These are phyloP conservation scores for Hymenoscyphus salicellus DNA, from an alignment of 2,329 filamentous ascomycete species.

Conservation along the genomic window DNA sequence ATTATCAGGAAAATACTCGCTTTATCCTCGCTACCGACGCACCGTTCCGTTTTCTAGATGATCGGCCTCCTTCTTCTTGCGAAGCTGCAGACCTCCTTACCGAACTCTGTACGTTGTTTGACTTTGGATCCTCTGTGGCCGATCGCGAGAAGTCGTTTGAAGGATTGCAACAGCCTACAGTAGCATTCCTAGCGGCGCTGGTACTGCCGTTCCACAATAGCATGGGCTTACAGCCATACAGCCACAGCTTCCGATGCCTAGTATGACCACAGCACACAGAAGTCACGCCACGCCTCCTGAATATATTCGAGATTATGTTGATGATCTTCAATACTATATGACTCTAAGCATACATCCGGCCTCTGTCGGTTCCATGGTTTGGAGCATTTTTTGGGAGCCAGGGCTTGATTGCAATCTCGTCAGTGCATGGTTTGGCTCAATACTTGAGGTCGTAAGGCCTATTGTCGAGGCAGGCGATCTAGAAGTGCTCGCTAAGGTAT, in stretches of 20 bases:
- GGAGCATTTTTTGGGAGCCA: constrained; percentile 8
- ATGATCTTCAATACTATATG: constrained; percentile 14
- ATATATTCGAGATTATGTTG: constrained; percentile 13
- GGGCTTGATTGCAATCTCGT: constrained; percentile 13
- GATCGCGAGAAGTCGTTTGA: not conserved
- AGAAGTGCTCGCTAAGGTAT: constrained; percentile 12
- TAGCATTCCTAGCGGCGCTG: constrained; percentile 13
- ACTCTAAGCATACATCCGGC: constrained; percentile 13
- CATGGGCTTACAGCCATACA: constrained; percentile 9
- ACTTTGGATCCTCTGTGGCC: constrained; percentile 5
- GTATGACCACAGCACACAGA: constrained; percentile 4
- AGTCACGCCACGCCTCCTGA: constrained; percentile 1
- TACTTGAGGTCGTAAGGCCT: constrained; percentile 11
- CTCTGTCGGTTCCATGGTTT: constrained; percentile 11
- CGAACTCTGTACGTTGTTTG: constrained; percentile 12
- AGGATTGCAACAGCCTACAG: constrained; percentile 11
- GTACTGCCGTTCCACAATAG: constrained; percentile 15
- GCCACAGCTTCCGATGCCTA: constrained; percentile 12
- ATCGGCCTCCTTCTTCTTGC: constrained; percentile 11
- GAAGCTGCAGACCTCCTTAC: constrained; percentile 10
- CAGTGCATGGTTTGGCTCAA: constrained; percentile 15
- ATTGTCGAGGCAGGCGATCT: constrained; percentile 10
- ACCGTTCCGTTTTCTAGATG: constrained; percentile 8
- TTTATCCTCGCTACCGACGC: constrained; percentile 5
- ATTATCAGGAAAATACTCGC: not conserved